phyloP scores from a whole-genome alignment of 176 grass and related monocot species.

The Stipa capillata region DNA sequence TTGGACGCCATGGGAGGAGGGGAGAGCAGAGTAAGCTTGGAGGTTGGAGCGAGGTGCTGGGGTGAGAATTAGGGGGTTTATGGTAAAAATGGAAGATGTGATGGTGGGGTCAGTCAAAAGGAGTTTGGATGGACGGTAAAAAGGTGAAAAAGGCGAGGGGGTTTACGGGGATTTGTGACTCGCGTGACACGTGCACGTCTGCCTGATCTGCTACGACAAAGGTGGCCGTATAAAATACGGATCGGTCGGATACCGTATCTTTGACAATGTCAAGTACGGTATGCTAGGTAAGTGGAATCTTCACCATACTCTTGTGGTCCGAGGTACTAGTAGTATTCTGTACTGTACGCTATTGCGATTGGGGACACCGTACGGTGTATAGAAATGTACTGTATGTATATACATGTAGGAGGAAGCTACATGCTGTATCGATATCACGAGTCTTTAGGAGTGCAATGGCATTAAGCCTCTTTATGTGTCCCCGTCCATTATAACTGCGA shows the following conservation, averaged over 20 bases:
- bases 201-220: neutral
- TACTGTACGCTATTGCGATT: too few relatives aligned
- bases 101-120: neutral
- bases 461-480: too few relatives aligned
- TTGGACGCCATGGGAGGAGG: conserved; percentile 13
- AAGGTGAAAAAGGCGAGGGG: conserved; percentile 17
- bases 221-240: neutral
- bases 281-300: neutral
- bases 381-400: too few relatives aligned
- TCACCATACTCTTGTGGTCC: too few relatives aligned
- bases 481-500: too few relatives aligned
- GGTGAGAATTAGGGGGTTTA: conserved; percentile 25
- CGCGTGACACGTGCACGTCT: neutral
- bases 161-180: conserved; percentile 28
- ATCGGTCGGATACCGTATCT: conserved; percentile 15
- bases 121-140: conserved; percentile 3
- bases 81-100: conserved; percentile 19
- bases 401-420: too few relatives aligned
- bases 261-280: neutral
- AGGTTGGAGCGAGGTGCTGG: neutral
- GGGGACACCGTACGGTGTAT: too few relatives aligned
- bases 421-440: too few relatives aligned
- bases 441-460: too few relatives aligned
- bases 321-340: too few relatives aligned
- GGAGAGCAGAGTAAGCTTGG: neutral